Percentiles rank a stretch among this genome's conserved stretches.
phyloP scores from a whole-genome alignment of 2,329 filamentous ascomycete species.

The Colletotrichum orchidophilum region DNA sequence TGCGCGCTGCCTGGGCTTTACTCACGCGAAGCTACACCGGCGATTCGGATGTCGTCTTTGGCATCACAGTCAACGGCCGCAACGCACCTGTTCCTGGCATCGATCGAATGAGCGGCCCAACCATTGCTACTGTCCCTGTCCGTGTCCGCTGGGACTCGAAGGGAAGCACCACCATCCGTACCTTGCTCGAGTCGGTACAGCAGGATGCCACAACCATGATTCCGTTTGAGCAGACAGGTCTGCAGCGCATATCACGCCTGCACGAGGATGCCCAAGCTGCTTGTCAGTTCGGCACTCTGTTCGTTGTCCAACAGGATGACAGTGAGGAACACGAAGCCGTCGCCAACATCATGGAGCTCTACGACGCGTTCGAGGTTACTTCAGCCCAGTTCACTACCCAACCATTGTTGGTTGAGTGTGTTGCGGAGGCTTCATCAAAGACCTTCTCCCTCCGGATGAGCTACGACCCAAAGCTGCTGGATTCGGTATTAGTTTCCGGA shows the following conservation, averaged over 20 bases:
- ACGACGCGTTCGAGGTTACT: not conserved
- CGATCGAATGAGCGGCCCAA: slow-evolving; percentile 39
- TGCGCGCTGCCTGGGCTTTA: slow-evolving; percentile 41
- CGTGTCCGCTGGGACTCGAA: slow-evolving; percentile 25
- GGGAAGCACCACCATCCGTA: slow-evolving; percentile 7
- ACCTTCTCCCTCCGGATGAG: not conserved
- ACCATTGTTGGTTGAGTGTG: not conserved
- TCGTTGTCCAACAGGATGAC: slow-evolving; percentile 40
- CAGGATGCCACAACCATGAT: slow-evolving; percentile 32
- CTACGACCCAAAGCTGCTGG: not conserved
- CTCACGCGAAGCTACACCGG: slow-evolving; percentile 48
- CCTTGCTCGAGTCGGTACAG: slow-evolving; percentile 28
- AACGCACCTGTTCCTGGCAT: slow-evolving; percentile 39
- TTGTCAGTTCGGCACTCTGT: slow-evolving; percentile 41
- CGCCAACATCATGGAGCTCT: not conserved
- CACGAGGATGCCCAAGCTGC: slow-evolving; percentile 21
- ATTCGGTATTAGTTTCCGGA: not conserved
- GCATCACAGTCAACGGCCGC: slow-evolving; percentile 40
- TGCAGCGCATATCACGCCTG: slow-evolving; percentile 30
- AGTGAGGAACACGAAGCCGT: not conserved
- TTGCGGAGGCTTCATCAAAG: not conserved
- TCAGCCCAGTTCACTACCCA: not conserved
- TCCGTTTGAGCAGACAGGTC: slow-evolving; percentile 36
- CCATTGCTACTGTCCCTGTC: slow-evolving; percentile 42
- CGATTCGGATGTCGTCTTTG: slow-evolving; percentile 40